Evolutionary conservation across 371 early-diverging fungal species (phyloP), one percentile per base, ranked within the genome.

Genomic region (Actinomucor elegans): DNA sequence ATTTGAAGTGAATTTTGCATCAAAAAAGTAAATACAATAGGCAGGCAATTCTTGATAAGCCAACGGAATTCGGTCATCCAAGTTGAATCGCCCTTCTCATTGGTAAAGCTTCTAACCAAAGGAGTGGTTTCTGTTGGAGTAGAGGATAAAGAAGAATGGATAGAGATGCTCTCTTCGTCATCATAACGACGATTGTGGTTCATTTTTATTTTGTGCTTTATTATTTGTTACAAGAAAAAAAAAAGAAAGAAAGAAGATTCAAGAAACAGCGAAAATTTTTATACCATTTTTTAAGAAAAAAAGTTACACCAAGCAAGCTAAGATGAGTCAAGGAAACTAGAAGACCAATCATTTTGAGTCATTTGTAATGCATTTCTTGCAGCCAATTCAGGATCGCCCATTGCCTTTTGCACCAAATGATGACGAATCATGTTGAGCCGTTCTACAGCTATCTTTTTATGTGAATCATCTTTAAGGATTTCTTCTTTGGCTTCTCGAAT

Each of bases 1-100:
- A 83, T 65, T 52, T 77, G 78, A 21, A 86, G 63, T 34, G 81
- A 79, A 60, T 80, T 81, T 46, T 83, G 85, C 34, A 86, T 66
- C 37, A 82, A 48, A 55, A 80, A 86, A 2, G 84, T 78, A 52
- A 76, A 42, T 2, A 79, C 63, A 26, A 83, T 70, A 0, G 86
- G 86, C 2, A 72, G 40, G 20, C 78, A 73, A 46, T 82, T 69
- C 40, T 52, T 49, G 21, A 75, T 34, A 34, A 86, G 48, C 71
- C 71, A 71, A 17, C 38, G n/a, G 27, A 62, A 62, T 45, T 67
- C 67, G 20, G 17, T 31, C 11, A 20, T 21, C 51, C 51, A 66
- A 8, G 41, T 40, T 10, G 44, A n/a, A 14, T 37, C 42, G 23
- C 35, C 35, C 40, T 55, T 50, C 6, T 48, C 61, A 11, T 42